Evolutionary conservation across 2,329 filamentous ascomycete species (phyloP).

Genomic region (Aspergillus neoniger): DNA sequence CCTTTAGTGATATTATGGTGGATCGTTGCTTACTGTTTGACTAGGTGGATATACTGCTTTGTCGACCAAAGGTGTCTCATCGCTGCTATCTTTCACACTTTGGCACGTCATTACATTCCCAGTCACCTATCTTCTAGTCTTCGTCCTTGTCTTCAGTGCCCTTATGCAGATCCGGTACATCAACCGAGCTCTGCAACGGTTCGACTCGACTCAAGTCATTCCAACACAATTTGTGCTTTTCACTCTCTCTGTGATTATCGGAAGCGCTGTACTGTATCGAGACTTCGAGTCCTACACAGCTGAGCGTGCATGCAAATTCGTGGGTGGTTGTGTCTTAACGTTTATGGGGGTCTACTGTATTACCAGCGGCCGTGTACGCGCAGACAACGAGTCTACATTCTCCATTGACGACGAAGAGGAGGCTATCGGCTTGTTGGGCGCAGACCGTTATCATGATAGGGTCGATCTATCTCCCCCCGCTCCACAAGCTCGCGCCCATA

Average conservation of each 20-base stretch:
- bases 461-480: constrained; percentile 34
- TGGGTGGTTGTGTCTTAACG: constrained; percentile 86
- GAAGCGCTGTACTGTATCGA: constrained; percentile 88
- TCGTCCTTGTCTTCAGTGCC: constrained; percentile 78
- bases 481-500: constrained; percentile 22
- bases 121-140: constrained; percentile 82
- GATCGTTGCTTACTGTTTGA: constrained; percentile 17
- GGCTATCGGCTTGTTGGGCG: constrained; percentile 43
- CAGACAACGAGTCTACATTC: constrained; percentile 63
- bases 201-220: constrained; percentile 97
- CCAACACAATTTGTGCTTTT: constrained; percentile 97
- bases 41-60: constrained; percentile 92
- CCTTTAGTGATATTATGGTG: constrained; percentile 1
- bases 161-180: constrained; percentile 97
- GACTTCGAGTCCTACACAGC: constrained; percentile 85
- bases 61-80: constrained; percentile 94
- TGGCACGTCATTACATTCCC: constrained; percentile 88
- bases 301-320: constrained; percentile 76
- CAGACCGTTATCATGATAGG: constrained; percentile 40
- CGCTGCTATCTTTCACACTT: constrained; percentile 86
- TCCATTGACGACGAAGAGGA: constrained; percentile 66
- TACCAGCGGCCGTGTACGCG: constrained; percentile 72
- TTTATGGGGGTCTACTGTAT: constrained; percentile 98
- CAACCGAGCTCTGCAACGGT: constrained; percentile 84
- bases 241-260: constrained; percentile 91